Evolutionary conservation across 1,139 yeast species (phyloP), one percentile per base, ranked within the genome.

Genomic region (Blastobotrys ciferrii): DNA sequence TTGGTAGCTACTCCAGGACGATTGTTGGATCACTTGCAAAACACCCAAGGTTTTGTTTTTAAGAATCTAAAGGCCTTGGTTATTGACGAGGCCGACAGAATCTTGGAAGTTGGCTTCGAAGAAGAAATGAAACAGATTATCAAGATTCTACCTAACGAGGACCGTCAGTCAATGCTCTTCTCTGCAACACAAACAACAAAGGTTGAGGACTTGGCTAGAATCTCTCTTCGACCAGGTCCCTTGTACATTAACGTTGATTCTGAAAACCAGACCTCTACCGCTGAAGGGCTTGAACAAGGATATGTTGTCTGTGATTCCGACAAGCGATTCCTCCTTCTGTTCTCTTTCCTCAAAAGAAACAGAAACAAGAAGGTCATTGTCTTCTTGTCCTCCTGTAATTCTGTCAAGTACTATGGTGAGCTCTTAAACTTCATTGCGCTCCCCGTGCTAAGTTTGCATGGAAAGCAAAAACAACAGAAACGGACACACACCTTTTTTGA

Each of bases 151-250:
- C 99, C 99, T 43, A 85, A 81, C 56, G 95, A 89, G 57, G 91
- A 86, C 58, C 84, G 99, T 71, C 99, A 92, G 70, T 79, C 96
- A 37, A 92, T 92, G 98, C 74, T 92, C 59, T 92, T 94, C 67
- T 89, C 98, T 2, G 99, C 99, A 45, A 92, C 99, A 1, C 99
- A 92, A 69, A 92, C 99, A 36, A 92, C 98, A 42, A 94, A 94
- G 73, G 98, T 92, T 55, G 98, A 92, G 67, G 99, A 94, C 72
- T 77, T 92, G 64, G 98, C 98, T 18, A 81, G 99, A 70, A 92
- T 94, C 48, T 92, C 98, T 4, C 76, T 94, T 60, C 82, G 96
- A 67, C 84, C 92, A 45, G 98, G 98, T 39, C 99, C 98, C 15
- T 77, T 94, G 54, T 94, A 91, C 69, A 92, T 92, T 57, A 92